Base-by-base conservation (phyloP, 73 alveolate species). In the Loxodes magnus region DNA sequence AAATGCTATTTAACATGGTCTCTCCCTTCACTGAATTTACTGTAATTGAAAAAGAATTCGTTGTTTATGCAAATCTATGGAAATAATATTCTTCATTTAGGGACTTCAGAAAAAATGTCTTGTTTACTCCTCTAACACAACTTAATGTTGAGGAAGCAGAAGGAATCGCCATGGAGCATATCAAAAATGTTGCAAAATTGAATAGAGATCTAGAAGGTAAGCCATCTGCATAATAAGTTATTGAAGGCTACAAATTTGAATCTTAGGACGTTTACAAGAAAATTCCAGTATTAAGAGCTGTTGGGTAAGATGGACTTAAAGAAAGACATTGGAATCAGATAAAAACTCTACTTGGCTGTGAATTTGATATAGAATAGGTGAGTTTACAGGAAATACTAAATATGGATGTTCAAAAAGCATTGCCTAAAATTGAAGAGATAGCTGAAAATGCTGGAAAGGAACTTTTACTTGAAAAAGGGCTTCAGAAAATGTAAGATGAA, bases 261-360 rank as follows among this genome's bases (percentile, higher is more conserved):
- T 54, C 68, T 15, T 35, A 33, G 10, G 38, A 35, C 4, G 64
- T 74, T 66, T 65, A 68, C 29, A 58, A 43, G 20, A 48, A 62
- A 38, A 46, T 80, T 26, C 87, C 89, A 3, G 53, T 75, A n/a
- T 54, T 82, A 16, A 67, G 74, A 64, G 44, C 77, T 1, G 43
- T 82, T 15, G 77, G 88, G 39, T 78, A 71, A 36, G 80, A 82
- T 44, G 99, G 99, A n/a, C 64, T 92, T 25, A 73, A 85, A 50
- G 93, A 85, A 20, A 71, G 99, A 51, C 99, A 93, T 71, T 85
- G 95, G 95, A 82, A 82, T 24, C 84, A 86, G 60, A 80, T 93
- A 53, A 50, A 70, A 62, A 78, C 20, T 31, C 55, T 66, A 2
- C 37, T 61, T n/a, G 61, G 48, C 10, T 24, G 27, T 5, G 25